Evolutionary conservation across 257 asterid species (phyloP), one percentile per base, ranked within the genome.

Genomic region (Gentiana macrophylla): DNA sequence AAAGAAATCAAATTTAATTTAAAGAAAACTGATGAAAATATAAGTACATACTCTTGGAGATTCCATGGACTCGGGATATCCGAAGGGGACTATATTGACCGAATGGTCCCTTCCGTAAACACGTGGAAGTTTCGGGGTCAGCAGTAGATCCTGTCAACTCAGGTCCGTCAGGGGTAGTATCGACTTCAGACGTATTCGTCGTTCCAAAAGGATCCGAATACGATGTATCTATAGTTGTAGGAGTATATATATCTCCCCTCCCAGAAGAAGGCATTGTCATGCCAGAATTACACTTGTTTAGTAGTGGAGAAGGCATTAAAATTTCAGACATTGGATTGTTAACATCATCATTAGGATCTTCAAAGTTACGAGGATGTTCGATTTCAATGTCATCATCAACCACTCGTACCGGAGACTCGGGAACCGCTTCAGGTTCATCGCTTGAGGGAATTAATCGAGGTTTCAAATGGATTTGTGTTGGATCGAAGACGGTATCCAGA

Each of bases 1-100:
- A 51, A 32, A 0, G 24, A 33, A 15, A 32, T 24, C 3, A 24
- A 11, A n/a, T 15, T 24, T 15, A 2, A 35, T 13, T 51, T 37
- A 11, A 7, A 41, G 3, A 53, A 32, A 49, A 0, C 9, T 8
- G 13, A 46, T 11, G 12, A 49, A 56, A 4, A 43, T 32, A 46
- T 13, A 51, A n/a, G 6, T 12, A 59, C 84, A 47, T 84, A 90
- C 96, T 46, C 93, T 94, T 0, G 72, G 67, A 55, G 93, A 80
- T 74, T 75, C 49, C 33, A 38, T 67, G 13, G 73, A 73, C 74
- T 84, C 95, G 3, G 85, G 68, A 80, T 84, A 63, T 82, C 85
- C 62, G 79, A 86, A 74, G 84, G 50, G 57, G 64, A 1, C 77
- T 61, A 55, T 55, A 46, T 59, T 75, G 83, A 49, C 55, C 53